Evolutionary conservation across 768 basidiomycete genomes (phyloP), one percentile per base, ranked within the genome.

Genomic region (Boletus vermiculosoides): DNA sequence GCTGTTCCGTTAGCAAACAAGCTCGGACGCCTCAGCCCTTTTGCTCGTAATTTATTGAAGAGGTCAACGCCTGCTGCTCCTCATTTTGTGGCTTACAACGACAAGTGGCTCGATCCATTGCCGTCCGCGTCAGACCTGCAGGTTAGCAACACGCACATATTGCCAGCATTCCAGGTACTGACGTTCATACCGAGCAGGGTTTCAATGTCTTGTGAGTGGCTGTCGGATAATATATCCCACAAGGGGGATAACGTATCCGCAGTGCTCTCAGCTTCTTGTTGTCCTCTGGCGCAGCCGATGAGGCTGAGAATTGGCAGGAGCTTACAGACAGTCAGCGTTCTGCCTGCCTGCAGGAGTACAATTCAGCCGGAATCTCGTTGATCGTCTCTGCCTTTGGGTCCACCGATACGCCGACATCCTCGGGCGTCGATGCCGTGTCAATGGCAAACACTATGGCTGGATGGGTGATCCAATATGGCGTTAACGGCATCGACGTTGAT

Each of bases 381-480:
- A 76, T 86, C 51, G 84, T 85, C 5, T 81, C 82, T 45, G 76
- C 73, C 4, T 85, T 85, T 59, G 81, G 81, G 7, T 74, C 80
- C 12, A 70, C 68, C 4, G 63, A 72, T 52, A 68, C 71, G 1
- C 81, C 81, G 2, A 82, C 80, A 4, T 70, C 76, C 2, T 65
- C 67, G 4, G 77, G 76, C 28, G 62, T 63, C 5, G 72, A 81
- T 55, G 72, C 81, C 2, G 70, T 73, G 33, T 51, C 45, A 30
- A 69, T 70, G 7, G 81, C 81, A 1, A 73, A 76, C 57, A 71
- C 69, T 6, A 71, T 83, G 64, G 80, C 78, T 7, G 65, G 67
- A 8, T 81, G 74, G 73, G 81, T 82, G 36, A 75, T 71, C 36
- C 52, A 77, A 58, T 81, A 79, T 50, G 67, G 70, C 18, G 62